Conservation (phyloP, 2,329 filamentous ascomycete species). For the Calycina marina region DNA sequence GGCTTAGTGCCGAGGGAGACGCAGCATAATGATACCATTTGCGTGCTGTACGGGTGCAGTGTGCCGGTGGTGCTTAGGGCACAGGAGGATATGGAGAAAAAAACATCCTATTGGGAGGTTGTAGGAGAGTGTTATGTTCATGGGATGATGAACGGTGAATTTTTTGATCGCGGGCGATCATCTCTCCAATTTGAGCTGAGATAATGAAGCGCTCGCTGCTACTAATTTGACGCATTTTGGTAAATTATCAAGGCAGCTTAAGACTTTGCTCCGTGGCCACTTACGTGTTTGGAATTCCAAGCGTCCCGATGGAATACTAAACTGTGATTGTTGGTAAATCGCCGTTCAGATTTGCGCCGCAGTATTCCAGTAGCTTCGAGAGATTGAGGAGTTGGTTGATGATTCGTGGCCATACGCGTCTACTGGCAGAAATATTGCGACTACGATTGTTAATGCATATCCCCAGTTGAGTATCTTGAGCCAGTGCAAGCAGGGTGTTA, state of each 20-base stretch:
- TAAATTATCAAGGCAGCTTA: neutral
- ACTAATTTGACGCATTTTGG: neutral
- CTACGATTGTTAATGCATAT: too few relatives aligned
- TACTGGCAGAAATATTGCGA: too few relatives aligned
- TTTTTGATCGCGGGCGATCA: neutral
- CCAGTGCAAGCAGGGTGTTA: too few relatives aligned
- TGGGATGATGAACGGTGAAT: constrained; percentile 8
- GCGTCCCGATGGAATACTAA: constrained; percentile 1
- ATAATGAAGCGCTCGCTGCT: too few relatives aligned
- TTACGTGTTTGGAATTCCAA: neutral
- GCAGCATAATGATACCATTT: constrained; percentile 3
- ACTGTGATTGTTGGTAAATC: too few relatives aligned
- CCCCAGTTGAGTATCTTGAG: too few relatives aligned
- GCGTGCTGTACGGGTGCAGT: constrained; percentile 7
- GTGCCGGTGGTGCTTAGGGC: constrained; percentile 8
- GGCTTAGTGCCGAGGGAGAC: constrained; percentile 4
- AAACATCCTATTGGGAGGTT: constrained; percentile 1
- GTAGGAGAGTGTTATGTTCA: constrained; percentile 10
- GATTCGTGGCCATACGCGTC: too few relatives aligned
- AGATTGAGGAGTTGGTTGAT: too few relatives aligned
- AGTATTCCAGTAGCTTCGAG: too few relatives aligned
- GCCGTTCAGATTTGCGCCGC: too few relatives aligned
- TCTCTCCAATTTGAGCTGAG: neutral
- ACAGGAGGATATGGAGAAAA: neutral
- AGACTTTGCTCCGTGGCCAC: neutral